phyloP scores from a whole-genome alignment of 2,329 filamentous ascomycete species.

The Botrytis cinerea region DNA sequence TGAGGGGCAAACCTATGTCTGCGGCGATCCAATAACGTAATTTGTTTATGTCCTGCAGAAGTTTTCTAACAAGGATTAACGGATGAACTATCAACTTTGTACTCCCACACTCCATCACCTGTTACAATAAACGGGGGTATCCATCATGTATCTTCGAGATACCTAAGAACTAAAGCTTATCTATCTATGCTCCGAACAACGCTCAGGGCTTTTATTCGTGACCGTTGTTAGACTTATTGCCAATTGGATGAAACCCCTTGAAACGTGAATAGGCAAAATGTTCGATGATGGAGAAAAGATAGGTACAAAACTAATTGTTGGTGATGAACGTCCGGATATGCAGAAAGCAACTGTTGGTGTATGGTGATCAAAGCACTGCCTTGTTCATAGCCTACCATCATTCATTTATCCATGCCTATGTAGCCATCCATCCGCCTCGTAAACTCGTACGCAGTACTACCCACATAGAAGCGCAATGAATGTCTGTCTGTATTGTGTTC shows the following conservation, averaged over 20 bases:
- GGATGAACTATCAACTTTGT: slow-evolving; percentile 7
- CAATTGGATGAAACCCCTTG: not conserved
- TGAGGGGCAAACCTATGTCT: not conserved
- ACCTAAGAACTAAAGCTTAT: not conserved
- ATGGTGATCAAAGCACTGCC: not conserved
- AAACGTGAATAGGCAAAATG: not conserved
- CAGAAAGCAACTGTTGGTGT: slow-evolving; percentile 11
- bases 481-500: not conserved
- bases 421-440: not conserved
- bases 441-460: not conserved
- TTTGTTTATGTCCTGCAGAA: slow-evolving; percentile 18
- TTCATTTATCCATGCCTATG: not conserved
- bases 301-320: not conserved
- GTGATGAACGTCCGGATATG: not conserved
- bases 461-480: not conserved
- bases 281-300: not conserved
- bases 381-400: not conserved
- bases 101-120: not conserved
- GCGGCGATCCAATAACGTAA: slow-evolving; percentile 8
- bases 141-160: not conserved
- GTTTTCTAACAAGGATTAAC: slow-evolving; percentile 1
- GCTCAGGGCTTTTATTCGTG: not conserved
- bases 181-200: not conserved
- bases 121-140: not conserved
- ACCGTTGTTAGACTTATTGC: not conserved